phyloP scores from a whole-genome alignment of 2,329 filamentous ascomycete genomes.

The Xylariaceae sp. region DNA sequence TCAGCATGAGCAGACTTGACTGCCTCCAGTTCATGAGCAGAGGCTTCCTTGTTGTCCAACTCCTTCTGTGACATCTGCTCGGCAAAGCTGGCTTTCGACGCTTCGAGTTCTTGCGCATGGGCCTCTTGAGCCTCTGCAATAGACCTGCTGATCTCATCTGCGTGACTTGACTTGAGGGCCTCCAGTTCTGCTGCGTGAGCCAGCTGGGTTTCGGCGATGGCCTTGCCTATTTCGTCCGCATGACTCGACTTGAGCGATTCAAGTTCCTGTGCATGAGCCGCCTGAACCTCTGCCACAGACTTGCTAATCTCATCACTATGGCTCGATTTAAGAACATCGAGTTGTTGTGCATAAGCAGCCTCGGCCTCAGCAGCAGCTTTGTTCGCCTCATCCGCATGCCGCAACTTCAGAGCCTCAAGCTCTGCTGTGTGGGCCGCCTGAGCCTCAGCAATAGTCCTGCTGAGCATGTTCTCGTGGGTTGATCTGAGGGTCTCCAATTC shows the following conservation, averaged over 20 bases:
- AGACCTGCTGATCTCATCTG: slow-evolving; percentile 13
- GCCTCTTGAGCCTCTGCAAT: slow-evolving; percentile 15
- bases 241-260: slow-evolving; percentile 13
- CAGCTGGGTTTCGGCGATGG: slow-evolving; percentile 14
- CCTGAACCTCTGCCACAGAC: slow-evolving; percentile 10
- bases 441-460: slow-evolving; percentile 7
- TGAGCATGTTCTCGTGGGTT: slow-evolving; percentile 17
- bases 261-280: slow-evolving; percentile 11
- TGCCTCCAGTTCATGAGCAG: slow-evolving; percentile 23
- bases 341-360: slow-evolving; percentile 7
- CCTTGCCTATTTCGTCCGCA: slow-evolving; percentile 5
- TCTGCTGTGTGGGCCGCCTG: slow-evolving; percentile 13
- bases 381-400: slow-evolving; percentile 8
- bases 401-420: slow-evolving; percentile 16
- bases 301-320: slow-evolving; percentile 18
- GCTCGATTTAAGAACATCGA: slow-evolving; percentile 11
- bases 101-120: slow-evolving; percentile 19
- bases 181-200: slow-evolving; percentile 17
- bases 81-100: slow-evolving; percentile 15
- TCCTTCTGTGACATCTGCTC: slow-evolving; percentile 23
- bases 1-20: slow-evolving; percentile 19
- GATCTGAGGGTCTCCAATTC: slow-evolving; percentile 30
- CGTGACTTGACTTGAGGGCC: slow-evolving; percentile 13
- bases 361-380: slow-evolving; percentile 4
- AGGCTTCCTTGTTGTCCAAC: slow-evolving; percentile 16